Percentiles rank a stretch among this genome's conserved stretches.
Evolutionary conservation across 768 basidiomycete species (phyloP).

Genomic region (Amanita rimosa): DNA sequence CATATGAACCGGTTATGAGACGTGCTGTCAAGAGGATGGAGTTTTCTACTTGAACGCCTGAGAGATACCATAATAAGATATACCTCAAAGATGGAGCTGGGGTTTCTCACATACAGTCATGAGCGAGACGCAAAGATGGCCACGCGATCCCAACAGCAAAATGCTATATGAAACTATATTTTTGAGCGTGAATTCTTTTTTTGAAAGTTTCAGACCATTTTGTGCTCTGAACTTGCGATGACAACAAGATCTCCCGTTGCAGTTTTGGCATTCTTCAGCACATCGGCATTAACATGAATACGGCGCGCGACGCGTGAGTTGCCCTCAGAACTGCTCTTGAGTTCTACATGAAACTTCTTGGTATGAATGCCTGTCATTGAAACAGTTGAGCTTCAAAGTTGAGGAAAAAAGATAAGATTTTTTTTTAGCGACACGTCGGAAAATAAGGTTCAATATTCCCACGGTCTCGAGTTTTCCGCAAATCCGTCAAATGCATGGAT

Average conservation of each 20-base stretch:
- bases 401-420: too few relatives aligned
- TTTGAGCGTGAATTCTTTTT: slow-evolving; percentile 6
- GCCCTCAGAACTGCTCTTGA: slow-evolving; percentile 21
- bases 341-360: slow-evolving; percentile 28
- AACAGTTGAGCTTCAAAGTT: too few relatives aligned
- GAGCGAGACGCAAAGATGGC: slow-evolving; percentile 57
- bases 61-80: slow-evolving; percentile 3
- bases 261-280: not conserved
- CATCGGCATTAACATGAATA: too few relatives aligned
- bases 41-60: slow-evolving; percentile 45
- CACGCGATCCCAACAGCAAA: slow-evolving; percentile 64
- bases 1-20: slow-evolving; percentile 36
- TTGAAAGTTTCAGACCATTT: slow-evolving; percentile 22
- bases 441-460: too few relatives aligned
- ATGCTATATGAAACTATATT: slow-evolving; percentile 24
- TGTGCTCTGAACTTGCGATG: slow-evolving; percentile 16
- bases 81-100: not conserved
- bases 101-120: slow-evolving; percentile 39
- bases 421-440: too few relatives aligned
- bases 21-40: slow-evolving; percentile 53
- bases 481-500: not conserved
- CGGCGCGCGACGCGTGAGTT: slow-evolving; percentile 14
- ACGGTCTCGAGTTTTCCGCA: not conserved
- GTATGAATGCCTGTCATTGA: not conserved
- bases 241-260: too few relatives aligned